Percentiles rank a stretch among this genome's conserved stretches.
phyloP scores from a whole-genome alignment of 2,329 filamentous ascomycete species.

The Cordyceps militaris region DNA sequence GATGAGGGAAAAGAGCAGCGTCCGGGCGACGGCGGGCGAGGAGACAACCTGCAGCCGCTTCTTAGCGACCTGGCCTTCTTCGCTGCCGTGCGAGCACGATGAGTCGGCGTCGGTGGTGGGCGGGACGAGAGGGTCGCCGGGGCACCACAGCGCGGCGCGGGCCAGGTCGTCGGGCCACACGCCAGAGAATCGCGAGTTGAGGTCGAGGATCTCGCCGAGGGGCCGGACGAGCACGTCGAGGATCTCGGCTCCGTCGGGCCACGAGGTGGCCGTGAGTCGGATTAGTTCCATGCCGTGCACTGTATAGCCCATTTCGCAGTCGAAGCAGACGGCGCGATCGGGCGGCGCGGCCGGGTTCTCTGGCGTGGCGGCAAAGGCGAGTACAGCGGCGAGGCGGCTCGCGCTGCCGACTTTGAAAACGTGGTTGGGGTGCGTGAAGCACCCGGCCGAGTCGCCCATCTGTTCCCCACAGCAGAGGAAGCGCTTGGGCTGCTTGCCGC shows the following conservation, averaged over 20 bases:
- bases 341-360: constrained; percentile 45
- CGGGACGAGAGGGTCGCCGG: constrained; percentile 18
- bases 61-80: constrained; percentile 25
- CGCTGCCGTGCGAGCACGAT: constrained; percentile 15
- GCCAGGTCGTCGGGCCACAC: constrained; percentile 72
- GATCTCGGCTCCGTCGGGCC: constrained; percentile 69
- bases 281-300: constrained; percentile 82
- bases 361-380: constrained; percentile 77
- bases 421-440: constrained; percentile 62
- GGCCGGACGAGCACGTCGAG: constrained; percentile 83
- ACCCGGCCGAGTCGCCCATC: constrained; percentile 67
- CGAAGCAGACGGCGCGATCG: constrained; percentile 69
- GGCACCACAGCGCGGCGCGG: constrained; percentile 53
- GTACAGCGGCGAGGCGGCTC: constrained; percentile 66
- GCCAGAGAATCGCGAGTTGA: constrained; percentile 90
- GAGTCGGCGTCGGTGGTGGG: constrained; percentile 18
- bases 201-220: constrained; percentile 74
- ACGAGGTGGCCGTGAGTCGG: constrained; percentile 79
- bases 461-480: constrained; percentile 75
- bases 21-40: constrained; percentile 66
- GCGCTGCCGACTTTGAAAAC: constrained; percentile 79
- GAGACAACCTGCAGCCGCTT: constrained; percentile 62
- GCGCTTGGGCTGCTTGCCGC: constrained; percentile 47
- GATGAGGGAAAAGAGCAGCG: constrained; percentile 69
- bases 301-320: constrained; percentile 98